Conservation (phyloP, 176 grass and related monocot species). For the Carex cristatella region DNA sequence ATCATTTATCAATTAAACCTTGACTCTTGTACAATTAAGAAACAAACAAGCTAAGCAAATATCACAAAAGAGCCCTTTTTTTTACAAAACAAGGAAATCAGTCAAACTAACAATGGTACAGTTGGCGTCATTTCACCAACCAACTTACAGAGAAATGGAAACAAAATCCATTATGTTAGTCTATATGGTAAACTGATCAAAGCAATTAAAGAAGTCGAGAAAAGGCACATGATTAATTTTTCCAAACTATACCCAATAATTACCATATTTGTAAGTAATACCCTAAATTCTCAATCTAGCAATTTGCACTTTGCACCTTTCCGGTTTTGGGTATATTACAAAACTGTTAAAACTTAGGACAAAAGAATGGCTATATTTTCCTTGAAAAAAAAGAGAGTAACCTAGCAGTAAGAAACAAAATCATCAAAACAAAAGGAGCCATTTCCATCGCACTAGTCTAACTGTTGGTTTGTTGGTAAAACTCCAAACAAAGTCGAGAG, state of each 20-base stretch:
- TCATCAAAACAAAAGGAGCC: slow-evolving; percentile 3
- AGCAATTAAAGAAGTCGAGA: background rate
- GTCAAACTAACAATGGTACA: background rate
- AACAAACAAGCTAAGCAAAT: background rate
- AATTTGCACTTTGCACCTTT: background rate
- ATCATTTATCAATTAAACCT: background rate
- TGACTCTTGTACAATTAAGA: background rate
- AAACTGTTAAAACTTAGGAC: slow-evolving; percentile 8
- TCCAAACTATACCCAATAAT: slow-evolving; percentile 18
- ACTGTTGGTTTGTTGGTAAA: slow-evolving; percentile 1
- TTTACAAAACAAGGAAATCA: background rate
- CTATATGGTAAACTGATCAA: background rate
- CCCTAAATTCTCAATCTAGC: background rate
- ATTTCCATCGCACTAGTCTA: background rate
- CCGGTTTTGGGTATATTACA: background rate
- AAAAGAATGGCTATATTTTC: background rate
- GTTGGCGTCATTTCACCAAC: background rate
- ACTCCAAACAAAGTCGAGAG: slow-evolving; percentile 3
- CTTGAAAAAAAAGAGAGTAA: background rate
- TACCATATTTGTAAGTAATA: slow-evolving; percentile 13
- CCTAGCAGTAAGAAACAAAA: background rate
- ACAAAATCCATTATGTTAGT: background rate
- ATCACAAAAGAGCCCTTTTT: background rate
- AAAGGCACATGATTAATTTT: background rate
- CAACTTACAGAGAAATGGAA: background rate